Base-by-base conservation (phyloP, 306 rosid genomes). In the Citrullus colocynthis region DNA sequence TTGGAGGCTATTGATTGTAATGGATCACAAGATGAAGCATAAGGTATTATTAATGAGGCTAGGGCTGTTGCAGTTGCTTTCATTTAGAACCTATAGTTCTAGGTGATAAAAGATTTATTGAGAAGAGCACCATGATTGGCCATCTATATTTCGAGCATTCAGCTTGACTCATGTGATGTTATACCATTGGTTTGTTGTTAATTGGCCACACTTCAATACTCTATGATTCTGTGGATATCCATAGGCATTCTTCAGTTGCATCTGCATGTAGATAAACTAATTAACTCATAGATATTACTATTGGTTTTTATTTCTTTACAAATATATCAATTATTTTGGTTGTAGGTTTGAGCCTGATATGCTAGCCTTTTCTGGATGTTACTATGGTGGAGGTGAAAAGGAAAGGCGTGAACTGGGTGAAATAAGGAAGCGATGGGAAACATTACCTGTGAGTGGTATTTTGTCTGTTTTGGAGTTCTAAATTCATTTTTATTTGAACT, bases 351-450 rank as follows among this genome's bases (percentile, higher is more conserved):
- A 96, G 88, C 93, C 98, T 67, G 99, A 96, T 85, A 96, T 96
- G 99, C 93, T 96, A 78, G 99, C 99, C 79, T 96, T 96, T 85
- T 96, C 99, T 69, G 97, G 99, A 73, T 96, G 99, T 82, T 96
- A 96, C 84, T 92, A 88, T 84, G 99, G 99, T 10, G 99, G 99
- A 78, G 99, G 98, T 82, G 98, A 91, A 51, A 96, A 91, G 81
- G 98, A 96, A 86, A 96, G 90, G 88, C 78, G 16, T 34, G 98
- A 96, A 81, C 97, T 96, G 59, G 89, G 93, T 81, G 98, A 96
- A 89, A 92, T 96, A 83, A 87, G 99, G 84, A 92, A 96, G 85
- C 89, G 99, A 80, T 96, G 99, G 99, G 87, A 84, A 78, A 96
- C 99, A 63, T 81, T 96, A 87, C 99, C 99, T 20, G 99, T 96